Evolutionary conservation across 2,329 filamentous ascomycete species (phyloP), one percentile per base, ranked within the genome.

Genomic region (Sarocladium strictum): DNA sequence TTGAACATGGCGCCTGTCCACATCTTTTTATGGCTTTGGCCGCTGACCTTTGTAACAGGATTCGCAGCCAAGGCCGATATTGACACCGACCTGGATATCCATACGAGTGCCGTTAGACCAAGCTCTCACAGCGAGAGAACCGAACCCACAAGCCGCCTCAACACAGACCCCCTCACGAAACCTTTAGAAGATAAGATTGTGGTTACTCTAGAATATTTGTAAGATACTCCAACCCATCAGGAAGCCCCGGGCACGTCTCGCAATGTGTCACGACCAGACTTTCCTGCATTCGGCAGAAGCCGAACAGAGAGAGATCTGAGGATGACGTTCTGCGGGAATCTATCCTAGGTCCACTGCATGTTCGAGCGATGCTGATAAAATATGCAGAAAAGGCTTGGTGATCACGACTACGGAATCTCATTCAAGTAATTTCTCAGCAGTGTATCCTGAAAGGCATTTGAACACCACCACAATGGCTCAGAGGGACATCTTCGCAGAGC

Each of bases 401-500:
- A n/a, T 23, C 11, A 51, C 26, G 4, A 35, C 26, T 3, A 21
- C 47, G 10, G 47, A 35, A 5, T 12, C 47, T 4, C 27, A 24
- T 32, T 21, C 15, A 6, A 14, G 7, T 10, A 51, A 51, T 21
- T 11, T 33, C 3, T 33, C 47, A 19, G 21, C 27, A 7, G 47
- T 5, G 10, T 51, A 26, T 19, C 9, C 47, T 3, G 26, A 12
- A n/a, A n/a, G n/a, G n/a, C n/a, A n/a, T n/a, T 4, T 3, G n/a
- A 33, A 17, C n/a, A 3, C 21, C 47, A 3, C 11, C 7, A 29
- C 6, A 11, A 19, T 67, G 63, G 60, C 65, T 21, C 63, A 65
- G 12, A 56, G 64, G 12, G 66, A 86, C 60, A 82, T 86, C 53
- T 86, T 86, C 59, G 71, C 72, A 7, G 63, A 66, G 11, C 79